Percentiles rank a stretch among this genome's conserved stretches.
These are phyloP conservation scores for Coemansia sp. DNA, from an alignment of 192 early-diverging fungal species.

Conservation along the genomic window DNA sequence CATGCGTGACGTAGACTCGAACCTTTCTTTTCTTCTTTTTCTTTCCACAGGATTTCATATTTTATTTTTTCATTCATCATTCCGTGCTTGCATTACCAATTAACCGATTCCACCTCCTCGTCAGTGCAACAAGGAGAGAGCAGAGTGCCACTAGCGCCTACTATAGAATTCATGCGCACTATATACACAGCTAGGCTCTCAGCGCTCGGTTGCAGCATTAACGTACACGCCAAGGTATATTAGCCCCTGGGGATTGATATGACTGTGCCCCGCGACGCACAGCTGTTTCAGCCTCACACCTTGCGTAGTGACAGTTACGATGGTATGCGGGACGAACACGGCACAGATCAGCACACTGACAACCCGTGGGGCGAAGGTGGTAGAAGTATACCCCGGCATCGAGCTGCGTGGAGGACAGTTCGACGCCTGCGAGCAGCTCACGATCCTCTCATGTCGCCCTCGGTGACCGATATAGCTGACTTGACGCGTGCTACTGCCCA, in stretches of 20 bases:
- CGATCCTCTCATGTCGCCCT: conserved; percentile 49
- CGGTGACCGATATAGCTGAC: conserved; percentile 15
- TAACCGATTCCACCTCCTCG: neutral
- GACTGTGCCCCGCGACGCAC: neutral
- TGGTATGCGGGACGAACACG: neutral
- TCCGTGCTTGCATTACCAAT: neutral
- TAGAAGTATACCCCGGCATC: neutral
- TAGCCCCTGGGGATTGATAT: neutral
- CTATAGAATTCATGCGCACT: neutral
- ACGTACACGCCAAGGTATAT: neutral
- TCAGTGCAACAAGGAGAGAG: neutral
- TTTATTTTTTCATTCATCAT: neutral
- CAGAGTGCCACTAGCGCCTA: neutral
- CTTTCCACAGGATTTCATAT: neutral
- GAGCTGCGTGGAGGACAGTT: conserved; percentile 18
- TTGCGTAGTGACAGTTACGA: neutral
- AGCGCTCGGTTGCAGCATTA: neutral
- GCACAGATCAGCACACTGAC: neutral
- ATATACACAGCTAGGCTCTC: neutral
- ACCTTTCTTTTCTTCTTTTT: neutral
- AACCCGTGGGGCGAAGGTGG: neutral
- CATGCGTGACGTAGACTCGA: conserved; percentile 7
- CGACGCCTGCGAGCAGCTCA: conserved; percentile 23
- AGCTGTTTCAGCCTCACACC: neutral
- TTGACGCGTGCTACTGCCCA: conserved; percentile 19